These are phyloP conservation scores for Coffea humblotiana DNA, from an alignment of 305 asterid species.

Conservation along the genomic window DNA sequence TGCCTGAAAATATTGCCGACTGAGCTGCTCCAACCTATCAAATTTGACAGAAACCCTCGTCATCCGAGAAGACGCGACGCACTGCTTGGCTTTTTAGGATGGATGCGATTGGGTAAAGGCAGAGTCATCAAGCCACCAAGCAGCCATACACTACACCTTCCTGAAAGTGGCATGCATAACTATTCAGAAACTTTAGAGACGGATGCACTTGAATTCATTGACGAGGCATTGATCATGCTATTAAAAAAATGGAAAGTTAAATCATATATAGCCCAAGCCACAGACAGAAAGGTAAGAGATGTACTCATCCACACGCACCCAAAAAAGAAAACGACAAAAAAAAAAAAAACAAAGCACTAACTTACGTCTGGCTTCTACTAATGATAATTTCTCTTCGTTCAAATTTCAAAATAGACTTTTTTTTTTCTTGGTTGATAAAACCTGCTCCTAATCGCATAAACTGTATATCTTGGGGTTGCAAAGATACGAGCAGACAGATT, in stretches of 20 bases:
- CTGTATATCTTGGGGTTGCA: not conserved
- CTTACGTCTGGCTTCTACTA: not conserved
- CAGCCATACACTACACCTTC: constrained; percentile 99
- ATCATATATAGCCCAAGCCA: not conserved
- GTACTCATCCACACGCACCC: not conserved
- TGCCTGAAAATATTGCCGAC: constrained; percentile 92
- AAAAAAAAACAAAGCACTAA: not conserved
- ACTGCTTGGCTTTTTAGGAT: constrained; percentile 78
- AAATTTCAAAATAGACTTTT: not conserved
- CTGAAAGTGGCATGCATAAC: constrained; percentile 45
- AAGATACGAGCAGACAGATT: not conserved
- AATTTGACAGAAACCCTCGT: constrained; percentile 75
- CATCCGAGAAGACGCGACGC: constrained; percentile 70
- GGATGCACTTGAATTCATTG: not conserved
- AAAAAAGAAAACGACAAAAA: no score
- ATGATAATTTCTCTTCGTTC: not conserved
- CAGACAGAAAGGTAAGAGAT: not conserved
- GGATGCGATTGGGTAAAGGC: constrained; percentile 87
- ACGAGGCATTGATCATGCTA: not conserved
- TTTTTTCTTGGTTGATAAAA: not conserved
- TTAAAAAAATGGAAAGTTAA: not conserved
- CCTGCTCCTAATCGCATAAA: not conserved
- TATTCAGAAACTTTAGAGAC: constrained; percentile 17
- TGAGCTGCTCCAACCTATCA: constrained; percentile 98
- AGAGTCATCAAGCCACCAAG: constrained; percentile 98